A percentile compares a stretch with the other conserved stretches of the same genome.
Evolutionary conservation across 495 filamentous ascomycete species (phyloP).

Genomic region (Penicillium verhagenii): DNA sequence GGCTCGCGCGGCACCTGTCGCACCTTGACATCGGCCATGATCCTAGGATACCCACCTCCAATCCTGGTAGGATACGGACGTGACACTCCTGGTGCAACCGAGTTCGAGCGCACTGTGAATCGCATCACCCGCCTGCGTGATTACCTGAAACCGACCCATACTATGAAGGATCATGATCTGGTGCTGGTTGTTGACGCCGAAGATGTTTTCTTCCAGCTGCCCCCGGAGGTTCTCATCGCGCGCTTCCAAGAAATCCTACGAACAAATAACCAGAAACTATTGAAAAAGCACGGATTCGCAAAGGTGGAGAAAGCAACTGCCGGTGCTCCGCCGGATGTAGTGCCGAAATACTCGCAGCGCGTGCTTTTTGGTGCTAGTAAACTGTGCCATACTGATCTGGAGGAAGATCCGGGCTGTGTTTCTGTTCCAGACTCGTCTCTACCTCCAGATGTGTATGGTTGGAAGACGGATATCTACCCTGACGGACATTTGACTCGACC

Average conservation of each 20-base stretch:
- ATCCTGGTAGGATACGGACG: conserved; percentile 50
- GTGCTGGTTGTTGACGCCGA: conserved; percentile 58
- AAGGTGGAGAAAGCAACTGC: conserved; percentile 24
- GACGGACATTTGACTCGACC: conserved; percentile 46
- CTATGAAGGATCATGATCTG: conserved; percentile 56
- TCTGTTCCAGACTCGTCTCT: conserved; percentile 55
- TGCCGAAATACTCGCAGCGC: conserved; percentile 53
- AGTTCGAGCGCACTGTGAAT: conserved; percentile 37
- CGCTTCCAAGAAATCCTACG: conserved; percentile 52
- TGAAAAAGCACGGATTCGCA: conserved; percentile 47
- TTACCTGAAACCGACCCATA: conserved; percentile 49
- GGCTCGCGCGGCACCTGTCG: conserved; percentile 57
- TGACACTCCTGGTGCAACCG: conserved; percentile 29
- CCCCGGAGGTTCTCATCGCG: conserved; percentile 55
- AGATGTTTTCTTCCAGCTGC: conserved; percentile 63
- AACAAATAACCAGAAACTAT: conserved; percentile 48
- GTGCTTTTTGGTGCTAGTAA: conserved; percentile 64
- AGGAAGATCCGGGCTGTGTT: conserved; percentile 49
- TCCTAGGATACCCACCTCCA: conserved; percentile 61
- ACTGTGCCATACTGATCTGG: conserved; percentile 47
- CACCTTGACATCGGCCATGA: conserved; percentile 57
- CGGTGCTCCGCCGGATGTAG: conserved; percentile 24
- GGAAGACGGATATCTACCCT: conserved; percentile 47
- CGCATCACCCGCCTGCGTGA: conserved; percentile 52
- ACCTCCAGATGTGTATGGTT: conserved; percentile 57